Base-by-base conservation (phyloP, 2,329 filamentous ascomycete species). In the Aspergillus luchuensis region DNA sequence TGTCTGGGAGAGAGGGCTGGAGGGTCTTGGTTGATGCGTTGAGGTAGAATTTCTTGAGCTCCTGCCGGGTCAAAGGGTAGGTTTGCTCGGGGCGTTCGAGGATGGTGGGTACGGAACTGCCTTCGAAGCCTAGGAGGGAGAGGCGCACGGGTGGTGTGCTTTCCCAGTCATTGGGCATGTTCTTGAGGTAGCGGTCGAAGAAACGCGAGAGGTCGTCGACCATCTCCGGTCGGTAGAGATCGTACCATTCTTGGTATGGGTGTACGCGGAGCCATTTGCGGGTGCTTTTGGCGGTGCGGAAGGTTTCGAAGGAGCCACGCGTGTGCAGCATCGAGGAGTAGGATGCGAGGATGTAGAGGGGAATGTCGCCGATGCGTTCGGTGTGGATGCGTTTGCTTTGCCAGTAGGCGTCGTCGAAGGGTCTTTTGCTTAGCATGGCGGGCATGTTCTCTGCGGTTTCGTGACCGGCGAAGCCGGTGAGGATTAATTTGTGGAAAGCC, bases 301-400 rank as follows among this genome's bases (percentile, higher is more conserved):
- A 72, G 1, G 61, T 63, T 13, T 61, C 41, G 23, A 72, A 59
- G 2, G 70, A 67, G 2, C 68, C 70, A 13, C 60, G 56, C 3
- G 58, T 63, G 45, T 72, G 70, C 0, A 70, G 33, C 8, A 59
- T 62, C 1, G 67, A 66, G 2, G 67, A 70, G 47, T 69, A 71
- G 15, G 67, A 69, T 0, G 65, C 68, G 5, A 65, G 52, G 5
- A 68, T 48, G 60, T 72, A 72, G 38, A 65, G 59, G 0, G 70
- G 70, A 2, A 71, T 43, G 8, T 65, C 39, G 55, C 41, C 30
- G 21, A 69, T 71, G 7, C 64, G 62, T 15, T 57, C 47, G 11
- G 61, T 21, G 19, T 67, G 61, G 15, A 64, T 64, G n/a, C 61
- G 36, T 54, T 71, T 72, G 49, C 63, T 60, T 15, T 65, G 60